These are phyloP conservation scores for Emydomyces testavorans DNA, from an alignment of 2,329 filamentous ascomycete species.

Conservation along the genomic window DNA sequence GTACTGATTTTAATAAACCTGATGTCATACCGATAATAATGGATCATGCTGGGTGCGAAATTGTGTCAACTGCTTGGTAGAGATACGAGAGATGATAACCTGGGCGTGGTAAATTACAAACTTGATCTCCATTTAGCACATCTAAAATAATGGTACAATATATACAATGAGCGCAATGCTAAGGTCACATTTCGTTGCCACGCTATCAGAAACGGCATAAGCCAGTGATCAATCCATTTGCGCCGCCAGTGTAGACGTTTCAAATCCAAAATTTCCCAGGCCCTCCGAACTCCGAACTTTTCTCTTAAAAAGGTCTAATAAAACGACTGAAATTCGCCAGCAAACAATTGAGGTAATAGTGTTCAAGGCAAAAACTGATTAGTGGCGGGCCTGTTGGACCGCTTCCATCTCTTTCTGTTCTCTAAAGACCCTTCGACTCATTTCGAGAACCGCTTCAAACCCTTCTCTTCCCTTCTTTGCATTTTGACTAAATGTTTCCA, in stretches of 20 bases:
- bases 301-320: not conserved
- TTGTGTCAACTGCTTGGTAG: too few species aligned
- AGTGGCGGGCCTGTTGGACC: slow-evolving; percentile 17
- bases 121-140: not conserved
- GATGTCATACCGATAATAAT: too few species aligned
- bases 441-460: slow-evolving; percentile 87
- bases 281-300: slow-evolving; percentile 7
- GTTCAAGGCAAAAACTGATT: not conserved
- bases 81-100: too few species aligned
- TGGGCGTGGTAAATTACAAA: too few species aligned
- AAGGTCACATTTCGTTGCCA: slow-evolving; percentile 5
- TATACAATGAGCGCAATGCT: slow-evolving; percentile 8
- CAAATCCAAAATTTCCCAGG: not conserved
- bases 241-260: not conserved
- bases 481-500: slow-evolving; percentile 84
- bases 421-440: slow-evolving; percentile 81
- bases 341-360: not conserved
- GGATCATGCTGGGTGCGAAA: too few species aligned
- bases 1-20: too few species aligned
- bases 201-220: slow-evolving; percentile 4
- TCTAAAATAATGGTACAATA: slow-evolving; percentile 10
- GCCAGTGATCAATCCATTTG: not conserved
- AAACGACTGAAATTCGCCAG: too few species aligned
- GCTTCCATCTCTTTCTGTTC: slow-evolving; percentile 63
- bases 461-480: slow-evolving; percentile 81